A percentile compares a stretch with the other conserved stretches of the same genome.
Conservation (phyloP, 2,329 filamentous ascomycete species). For the Capronia americana region DNA sequence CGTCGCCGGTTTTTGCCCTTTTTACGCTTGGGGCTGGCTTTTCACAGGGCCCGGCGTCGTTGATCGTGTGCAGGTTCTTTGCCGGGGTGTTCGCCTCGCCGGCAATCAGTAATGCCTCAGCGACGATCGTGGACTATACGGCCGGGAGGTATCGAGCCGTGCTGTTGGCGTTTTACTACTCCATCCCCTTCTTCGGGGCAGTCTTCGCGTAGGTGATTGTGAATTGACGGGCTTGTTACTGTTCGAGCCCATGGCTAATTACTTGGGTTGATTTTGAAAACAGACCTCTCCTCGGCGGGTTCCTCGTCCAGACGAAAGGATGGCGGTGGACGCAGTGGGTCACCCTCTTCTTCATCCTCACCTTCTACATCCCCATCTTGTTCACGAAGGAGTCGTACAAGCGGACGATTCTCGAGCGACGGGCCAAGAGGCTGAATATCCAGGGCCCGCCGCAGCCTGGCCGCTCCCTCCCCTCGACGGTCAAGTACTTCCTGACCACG, state of each 20-base stretch:
- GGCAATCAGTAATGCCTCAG: conserved; percentile 40
- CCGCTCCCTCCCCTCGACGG: conserved; percentile 63
- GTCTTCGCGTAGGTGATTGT: conserved; percentile 31
- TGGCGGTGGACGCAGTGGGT: conserved; percentile 48
- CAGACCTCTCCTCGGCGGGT: conserved; percentile 58
- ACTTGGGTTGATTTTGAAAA: conserved; percentile 9
- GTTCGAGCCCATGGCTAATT: background rate
- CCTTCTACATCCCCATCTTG: conserved; percentile 43
- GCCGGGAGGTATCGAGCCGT: conserved; percentile 34
- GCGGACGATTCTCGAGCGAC: conserved; percentile 36
- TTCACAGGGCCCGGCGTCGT: conserved; percentile 32
- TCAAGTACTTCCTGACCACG: conserved; percentile 47
- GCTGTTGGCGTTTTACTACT: conserved; percentile 37
- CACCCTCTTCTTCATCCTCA: conserved; percentile 42
- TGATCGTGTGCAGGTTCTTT: conserved; percentile 41
- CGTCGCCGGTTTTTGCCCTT: conserved; percentile 46
- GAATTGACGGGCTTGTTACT: background rate
- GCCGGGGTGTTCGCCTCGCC: conserved; percentile 40
- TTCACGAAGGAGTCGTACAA: conserved; percentile 45
- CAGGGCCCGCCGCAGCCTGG: conserved; percentile 46
- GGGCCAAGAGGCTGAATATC: conserved; percentile 26
- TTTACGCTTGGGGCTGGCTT: conserved; percentile 42
- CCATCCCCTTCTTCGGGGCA: conserved; percentile 37
- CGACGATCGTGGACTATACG: conserved; percentile 41
- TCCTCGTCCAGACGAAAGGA: conserved; percentile 63